phyloP scores from a whole-genome alignment of 2,329 filamentous ascomycete genomes.

The Fusarium siculi region DNA sequence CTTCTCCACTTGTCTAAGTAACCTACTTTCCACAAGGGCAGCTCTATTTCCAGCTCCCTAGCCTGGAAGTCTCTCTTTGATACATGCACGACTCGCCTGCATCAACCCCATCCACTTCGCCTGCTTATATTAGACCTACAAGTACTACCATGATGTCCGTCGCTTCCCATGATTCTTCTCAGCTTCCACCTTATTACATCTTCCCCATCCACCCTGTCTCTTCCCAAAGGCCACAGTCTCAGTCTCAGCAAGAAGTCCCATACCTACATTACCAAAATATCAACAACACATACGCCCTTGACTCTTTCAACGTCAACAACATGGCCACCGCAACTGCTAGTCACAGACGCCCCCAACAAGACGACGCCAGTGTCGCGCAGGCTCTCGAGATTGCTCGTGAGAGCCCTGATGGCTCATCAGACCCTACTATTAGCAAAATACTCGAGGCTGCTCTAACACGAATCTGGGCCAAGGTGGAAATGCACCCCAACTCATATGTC shows the following conservation, averaged over 20 bases:
- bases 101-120: slow-evolving; percentile 43
- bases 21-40: slow-evolving; percentile 36
- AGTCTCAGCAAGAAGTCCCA: slow-evolving; percentile 35
- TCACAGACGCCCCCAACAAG: slow-evolving; percentile 40
- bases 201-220: slow-evolving; percentile 26
- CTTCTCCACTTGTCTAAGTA: slow-evolving; percentile 40
- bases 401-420: slow-evolving; percentile 71
- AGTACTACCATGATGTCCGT: slow-evolving; percentile 47
- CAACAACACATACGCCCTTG: slow-evolving; percentile 25
- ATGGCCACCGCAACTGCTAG: slow-evolving; percentile 34
- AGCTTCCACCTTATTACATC: slow-evolving; percentile 42
- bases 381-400: slow-evolving; percentile 82
- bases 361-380: slow-evolving; percentile 64
- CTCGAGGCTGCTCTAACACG: slow-evolving; percentile 72
- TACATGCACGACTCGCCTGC: slow-evolving; percentile 47
- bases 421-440: slow-evolving; percentile 70
- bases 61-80: slow-evolving; percentile 43
- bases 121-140: slow-evolving; percentile 45
- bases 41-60: slow-evolving; percentile 43
- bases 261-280: slow-evolving; percentile 35
- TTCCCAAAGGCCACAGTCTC: slow-evolving; percentile 34
- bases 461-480: slow-evolving; percentile 75
- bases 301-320: slow-evolving; percentile 26
- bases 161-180: slow-evolving; percentile 42
- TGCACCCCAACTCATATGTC: slow-evolving; percentile 74